phyloP scores from a whole-genome alignment of 495 filamentous ascomycete species.

The Penicillium tannophilum region DNA sequence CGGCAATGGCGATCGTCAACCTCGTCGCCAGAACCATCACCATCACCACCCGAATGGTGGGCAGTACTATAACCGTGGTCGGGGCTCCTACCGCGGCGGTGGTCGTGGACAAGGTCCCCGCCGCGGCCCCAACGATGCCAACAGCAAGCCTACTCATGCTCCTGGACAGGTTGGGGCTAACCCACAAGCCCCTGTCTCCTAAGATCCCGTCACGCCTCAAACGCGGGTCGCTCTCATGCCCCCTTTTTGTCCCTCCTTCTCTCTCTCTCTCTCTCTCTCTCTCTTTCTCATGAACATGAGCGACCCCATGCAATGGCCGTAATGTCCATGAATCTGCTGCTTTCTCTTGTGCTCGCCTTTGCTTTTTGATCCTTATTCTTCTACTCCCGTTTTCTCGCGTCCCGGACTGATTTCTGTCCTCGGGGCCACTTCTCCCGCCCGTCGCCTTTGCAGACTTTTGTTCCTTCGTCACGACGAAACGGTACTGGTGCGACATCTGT shows the following conservation, averaged over 20 bases:
- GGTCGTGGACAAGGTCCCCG: slow-evolving; percentile 50
- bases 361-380: slow-evolving; percentile 1
- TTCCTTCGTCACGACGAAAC: slow-evolving; percentile 28
- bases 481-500: slow-evolving; percentile 31
- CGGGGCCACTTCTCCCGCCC: slow-evolving; percentile 3
- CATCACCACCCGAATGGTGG: slow-evolving; percentile 42
- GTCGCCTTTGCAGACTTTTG: slow-evolving; percentile 4
- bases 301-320: slow-evolving; percentile 2
- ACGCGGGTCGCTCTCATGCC: neutral
- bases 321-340: neutral
- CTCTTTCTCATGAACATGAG: neutral
- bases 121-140: slow-evolving; percentile 39
- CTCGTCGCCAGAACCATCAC: slow-evolving; percentile 43
- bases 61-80: slow-evolving; percentile 40
- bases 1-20: slow-evolving; percentile 34
- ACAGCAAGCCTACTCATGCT: slow-evolving; percentile 26
- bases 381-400: slow-evolving; percentile 11
- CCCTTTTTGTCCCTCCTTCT: no score
- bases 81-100: slow-evolving; percentile 43
- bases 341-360: neutral
- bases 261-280: neutral
- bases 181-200: slow-evolving; percentile 36
- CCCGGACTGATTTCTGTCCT: neutral
- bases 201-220: slow-evolving; percentile 11
- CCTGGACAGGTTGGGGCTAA: slow-evolving; percentile 36